Evolutionary conservation across 1,139 yeast species (phyloP).

Genomic region (Schizosaccharomyces versatilis): DNA sequence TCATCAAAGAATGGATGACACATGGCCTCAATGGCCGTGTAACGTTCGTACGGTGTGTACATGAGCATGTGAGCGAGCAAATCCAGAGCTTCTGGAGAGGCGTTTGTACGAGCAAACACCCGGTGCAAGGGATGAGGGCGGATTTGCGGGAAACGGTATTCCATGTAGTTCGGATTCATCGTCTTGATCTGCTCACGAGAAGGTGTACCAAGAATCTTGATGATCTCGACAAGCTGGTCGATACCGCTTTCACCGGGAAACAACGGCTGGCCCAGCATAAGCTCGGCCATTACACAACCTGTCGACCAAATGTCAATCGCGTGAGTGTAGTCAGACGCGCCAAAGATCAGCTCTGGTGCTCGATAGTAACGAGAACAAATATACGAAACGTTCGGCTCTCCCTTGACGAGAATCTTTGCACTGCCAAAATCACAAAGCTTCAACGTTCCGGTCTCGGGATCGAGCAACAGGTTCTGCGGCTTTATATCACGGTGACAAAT

Average conservation of each 20-base stretch:
- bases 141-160: constrained; percentile 88
- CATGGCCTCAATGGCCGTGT: constrained; percentile 47
- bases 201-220: constrained; percentile 89
- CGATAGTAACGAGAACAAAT: constrained; percentile 91
- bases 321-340: constrained; percentile 84
- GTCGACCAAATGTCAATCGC: constrained; percentile 90
- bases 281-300: constrained; percentile 94
- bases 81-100: constrained; percentile 35
- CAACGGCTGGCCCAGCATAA: constrained; percentile 81
- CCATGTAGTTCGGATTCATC: constrained; percentile 95
- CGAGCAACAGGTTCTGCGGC: constrained; percentile 80
- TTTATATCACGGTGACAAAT: constrained; percentile 95
- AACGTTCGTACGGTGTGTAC: constrained; percentile 53
- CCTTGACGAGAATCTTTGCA: constrained; percentile 76
- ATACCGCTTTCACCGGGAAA: constrained; percentile 97
- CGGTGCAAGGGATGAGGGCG: constrained; percentile 75
- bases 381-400: constrained; percentile 85
- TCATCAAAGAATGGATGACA: constrained; percentile 59
- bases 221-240: constrained; percentile 90
- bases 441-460: constrained; percentile 47
- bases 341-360: constrained; percentile 82
- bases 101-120: constrained; percentile 44
- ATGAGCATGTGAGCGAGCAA: constrained; percentile 40
- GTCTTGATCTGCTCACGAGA: constrained; percentile 74
- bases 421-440: constrained; percentile 96